These are phyloP conservation scores for Pythium oligandrum DNA, from an alignment of 352 stramenopile genomes.

Conservation along the genomic window DNA sequence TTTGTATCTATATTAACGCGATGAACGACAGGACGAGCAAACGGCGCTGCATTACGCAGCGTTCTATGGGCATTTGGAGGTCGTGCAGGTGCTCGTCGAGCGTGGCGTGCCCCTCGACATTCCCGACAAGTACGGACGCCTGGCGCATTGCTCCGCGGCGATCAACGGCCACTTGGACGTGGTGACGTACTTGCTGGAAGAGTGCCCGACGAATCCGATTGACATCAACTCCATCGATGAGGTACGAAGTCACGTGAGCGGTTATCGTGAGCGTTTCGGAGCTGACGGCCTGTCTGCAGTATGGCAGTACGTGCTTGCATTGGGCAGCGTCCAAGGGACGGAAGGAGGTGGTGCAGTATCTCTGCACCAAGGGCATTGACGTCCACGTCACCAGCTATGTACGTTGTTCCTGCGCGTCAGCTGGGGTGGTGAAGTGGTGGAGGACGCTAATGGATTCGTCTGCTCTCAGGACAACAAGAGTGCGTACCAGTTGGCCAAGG, in stretches of 20 bases:
- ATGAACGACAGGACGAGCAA: constrained; percentile 52
- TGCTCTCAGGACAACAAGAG: constrained; percentile 78
- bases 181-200: constrained; percentile 75
- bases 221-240: constrained; percentile 88
- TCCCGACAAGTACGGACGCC: constrained; percentile 77
- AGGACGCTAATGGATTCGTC: no score
- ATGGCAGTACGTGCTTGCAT: constrained; percentile 80
- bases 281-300: constrained; percentile 27
- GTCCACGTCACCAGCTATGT: constrained; percentile 88
- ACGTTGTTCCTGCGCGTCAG: constrained; percentile 14
- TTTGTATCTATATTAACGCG: constrained; percentile 1
- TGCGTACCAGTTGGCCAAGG: constrained; percentile 83
- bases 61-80: constrained; percentile 84
- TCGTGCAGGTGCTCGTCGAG: constrained; percentile 81
- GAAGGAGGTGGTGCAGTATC: constrained; percentile 86
- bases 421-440: no score
- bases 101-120: constrained; percentile 75
- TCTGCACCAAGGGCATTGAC: constrained; percentile 87
- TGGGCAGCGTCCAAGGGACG: constrained; percentile 80
- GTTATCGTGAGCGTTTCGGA: not conserved
- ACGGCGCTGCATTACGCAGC: constrained; percentile 82
- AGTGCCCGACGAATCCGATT: constrained; percentile 62
- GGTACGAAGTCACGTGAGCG: constrained; percentile 19
- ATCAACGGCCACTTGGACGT: constrained; percentile 87
- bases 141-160: constrained; percentile 76